Evolutionary conservation across 352 stramenopile species (phyloP).

Genomic region (Globisporangium uncinulatum): DNA sequence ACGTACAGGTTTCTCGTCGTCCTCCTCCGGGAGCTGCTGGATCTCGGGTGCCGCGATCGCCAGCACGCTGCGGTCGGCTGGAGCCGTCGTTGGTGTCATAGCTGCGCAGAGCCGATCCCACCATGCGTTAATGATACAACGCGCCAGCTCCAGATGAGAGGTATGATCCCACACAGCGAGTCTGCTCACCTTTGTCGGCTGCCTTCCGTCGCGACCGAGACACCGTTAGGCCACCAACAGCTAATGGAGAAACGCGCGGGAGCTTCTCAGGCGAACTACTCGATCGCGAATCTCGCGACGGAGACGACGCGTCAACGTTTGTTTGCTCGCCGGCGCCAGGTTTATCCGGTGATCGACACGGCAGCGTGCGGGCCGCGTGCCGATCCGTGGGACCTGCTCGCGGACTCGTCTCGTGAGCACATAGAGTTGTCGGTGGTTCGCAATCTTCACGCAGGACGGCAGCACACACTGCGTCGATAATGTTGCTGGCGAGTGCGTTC

Average conservation of each 20-base stretch:
- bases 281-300: not conserved
- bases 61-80: not conserved
- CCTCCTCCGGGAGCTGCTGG: slow-evolving; percentile 8
- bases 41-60: slow-evolving; percentile 1
- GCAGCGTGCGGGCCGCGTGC: slow-evolving; percentile 41
- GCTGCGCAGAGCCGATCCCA: too few relatives aligned
- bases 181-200: slow-evolving; percentile 8
- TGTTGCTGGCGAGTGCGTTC: slow-evolving; percentile 21
- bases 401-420: slow-evolving; percentile 24
- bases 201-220: not conserved
- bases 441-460: slow-evolving; percentile 23
- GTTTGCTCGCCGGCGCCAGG: not conserved
- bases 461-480: slow-evolving; percentile 31
- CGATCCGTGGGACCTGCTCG: slow-evolving; percentile 28
- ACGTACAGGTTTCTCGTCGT: slow-evolving; percentile 5
- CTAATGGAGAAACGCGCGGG: not conserved
- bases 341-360: slow-evolving; percentile 29
- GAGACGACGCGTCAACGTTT: not conserved
- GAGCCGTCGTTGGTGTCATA: too few relatives aligned
- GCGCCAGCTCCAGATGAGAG: too few relatives aligned
- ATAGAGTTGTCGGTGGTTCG: slow-evolving; percentile 4
- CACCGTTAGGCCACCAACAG: not conserved
- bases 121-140: too few relatives aligned
- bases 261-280: slow-evolving; percentile 10
- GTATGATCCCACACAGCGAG: too few relatives aligned